phyloP scores from a whole-genome alignment of 345 rosid genomes.

The Leavenworthia alabamica region DNA sequence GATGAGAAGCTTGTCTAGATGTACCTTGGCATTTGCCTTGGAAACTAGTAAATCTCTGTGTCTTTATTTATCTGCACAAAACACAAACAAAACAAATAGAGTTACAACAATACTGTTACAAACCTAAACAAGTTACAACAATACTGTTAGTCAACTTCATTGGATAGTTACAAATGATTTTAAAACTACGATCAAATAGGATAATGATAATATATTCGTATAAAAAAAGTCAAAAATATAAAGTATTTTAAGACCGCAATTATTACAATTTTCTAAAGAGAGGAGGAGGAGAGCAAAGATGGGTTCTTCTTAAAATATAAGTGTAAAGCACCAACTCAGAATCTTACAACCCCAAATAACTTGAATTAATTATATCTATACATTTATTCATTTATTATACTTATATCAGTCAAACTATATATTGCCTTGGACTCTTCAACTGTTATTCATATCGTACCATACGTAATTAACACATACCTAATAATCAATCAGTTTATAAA shows the following conservation, averaged over 20 bases:
- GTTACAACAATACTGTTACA: too few species aligned
- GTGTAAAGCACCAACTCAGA: constrained; percentile 21
- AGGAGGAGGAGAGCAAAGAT: neutral
- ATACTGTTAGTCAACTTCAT: neutral
- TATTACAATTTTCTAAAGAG: neutral
- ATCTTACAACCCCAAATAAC: constrained; percentile 5
- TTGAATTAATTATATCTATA: neutral
- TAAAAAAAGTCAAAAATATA: neutral
- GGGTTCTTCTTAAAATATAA: constrained; percentile 7
- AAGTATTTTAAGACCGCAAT: neutral
- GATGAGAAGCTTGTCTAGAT: too few species aligned
- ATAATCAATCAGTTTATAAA: neutral
- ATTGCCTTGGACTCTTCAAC: neutral
- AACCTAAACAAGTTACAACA: too few species aligned
- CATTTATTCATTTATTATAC: neutral
- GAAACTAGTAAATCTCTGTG: too few species aligned
- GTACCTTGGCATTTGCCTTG: too few species aligned
- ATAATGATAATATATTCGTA: neutral
- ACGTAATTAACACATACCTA: neutral
- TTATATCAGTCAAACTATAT: neutral
- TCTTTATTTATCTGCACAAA: too few species aligned
- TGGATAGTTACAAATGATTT: neutral
- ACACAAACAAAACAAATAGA: too few species aligned
- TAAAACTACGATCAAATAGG: neutral
- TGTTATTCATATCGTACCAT: neutral